Conservation (phyloP, 495 filamentous ascomycete genomes). For the Penicillium silybi region DNA sequence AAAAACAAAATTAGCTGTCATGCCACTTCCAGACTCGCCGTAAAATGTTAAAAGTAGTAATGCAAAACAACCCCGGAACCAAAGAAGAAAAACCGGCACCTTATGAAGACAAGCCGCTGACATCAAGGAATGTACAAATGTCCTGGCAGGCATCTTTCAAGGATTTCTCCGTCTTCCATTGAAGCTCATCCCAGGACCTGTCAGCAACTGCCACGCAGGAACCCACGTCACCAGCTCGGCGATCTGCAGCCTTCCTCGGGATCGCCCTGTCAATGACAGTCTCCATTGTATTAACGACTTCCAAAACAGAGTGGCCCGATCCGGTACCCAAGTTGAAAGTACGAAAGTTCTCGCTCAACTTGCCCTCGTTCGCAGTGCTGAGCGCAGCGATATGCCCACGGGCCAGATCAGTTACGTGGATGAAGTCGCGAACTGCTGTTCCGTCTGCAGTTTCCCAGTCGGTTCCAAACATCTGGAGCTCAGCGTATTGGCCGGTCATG, state of each 20-base stretch:
- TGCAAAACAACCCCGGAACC: slow-evolving; percentile 3
- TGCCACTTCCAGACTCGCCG: neutral
- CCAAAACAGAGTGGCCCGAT: slow-evolving; percentile 47
- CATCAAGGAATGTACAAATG: slow-evolving; percentile 65
- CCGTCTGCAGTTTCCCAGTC: slow-evolving; percentile 66
- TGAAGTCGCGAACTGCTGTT: slow-evolving; percentile 54
- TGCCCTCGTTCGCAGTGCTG: slow-evolving; percentile 33
- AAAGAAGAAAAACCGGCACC: neutral
- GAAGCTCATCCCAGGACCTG: slow-evolving; percentile 79
- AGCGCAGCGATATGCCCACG: slow-evolving; percentile 61
- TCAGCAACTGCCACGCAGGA: slow-evolving; percentile 74
- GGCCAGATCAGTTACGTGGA: slow-evolving; percentile 63
- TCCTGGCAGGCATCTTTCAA: slow-evolving; percentile 80
- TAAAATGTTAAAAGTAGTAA: slow-evolving; percentile 8
- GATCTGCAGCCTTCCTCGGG: slow-evolving; percentile 62
- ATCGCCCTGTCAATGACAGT: slow-evolving; percentile 36
- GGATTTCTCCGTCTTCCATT: slow-evolving; percentile 81
- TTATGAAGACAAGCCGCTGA: slow-evolving; percentile 33
- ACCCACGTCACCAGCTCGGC: slow-evolving; percentile 74
- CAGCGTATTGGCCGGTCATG: slow-evolving; percentile 49
- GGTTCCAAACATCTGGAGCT: slow-evolving; percentile 57
- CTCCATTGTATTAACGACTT: slow-evolving; percentile 48
- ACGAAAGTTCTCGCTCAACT: slow-evolving; percentile 42
- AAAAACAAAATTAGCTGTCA: neutral
- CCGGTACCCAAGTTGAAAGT: slow-evolving; percentile 54